Percentiles rank a stretch among this genome's conserved stretches.
Conservation (phyloP, 495 filamentous ascomycete genomes). For the Trichodelitschia bisporula region DNA sequence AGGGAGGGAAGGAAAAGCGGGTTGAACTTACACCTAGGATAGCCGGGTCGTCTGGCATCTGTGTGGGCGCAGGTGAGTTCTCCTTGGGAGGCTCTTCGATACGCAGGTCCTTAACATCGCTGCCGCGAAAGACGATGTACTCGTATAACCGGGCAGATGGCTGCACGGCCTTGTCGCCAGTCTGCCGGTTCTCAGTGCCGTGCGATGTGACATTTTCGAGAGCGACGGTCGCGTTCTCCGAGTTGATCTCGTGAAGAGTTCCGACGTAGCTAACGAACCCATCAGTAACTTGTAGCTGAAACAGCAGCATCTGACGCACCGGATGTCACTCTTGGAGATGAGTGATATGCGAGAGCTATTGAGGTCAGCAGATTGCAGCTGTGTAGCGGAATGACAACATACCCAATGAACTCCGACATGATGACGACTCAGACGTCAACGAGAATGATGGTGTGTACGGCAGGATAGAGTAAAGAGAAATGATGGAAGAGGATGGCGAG, state of each 20-base stretch:
- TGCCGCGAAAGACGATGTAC: conserved; percentile 97
- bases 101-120: conserved; percentile 92
- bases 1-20: conserved; percentile 3
- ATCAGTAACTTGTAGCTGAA: too few relatives aligned
- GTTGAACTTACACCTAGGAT: conserved; percentile 73
- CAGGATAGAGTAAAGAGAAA: conserved; percentile 1
- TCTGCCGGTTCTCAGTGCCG: conserved; percentile 75
- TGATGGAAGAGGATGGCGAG: background rate
- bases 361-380: background rate
- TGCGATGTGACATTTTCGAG: conserved; percentile 83
- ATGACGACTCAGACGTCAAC: conserved; percentile 6
- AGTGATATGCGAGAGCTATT: conserved; percentile 54
- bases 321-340: conserved; percentile 93
- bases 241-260: conserved; percentile 91
- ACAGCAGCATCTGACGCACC: conserved; percentile 31
- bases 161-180: conserved; percentile 55
- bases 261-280: conserved; percentile 95
- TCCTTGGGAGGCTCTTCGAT: conserved; percentile 68
- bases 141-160: conserved; percentile 75
- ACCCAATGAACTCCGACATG: conserved; percentile 44
- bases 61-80: conserved; percentile 34
- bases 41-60: conserved; percentile 82
- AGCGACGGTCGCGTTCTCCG: conserved; percentile 83
- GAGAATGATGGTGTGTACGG: conserved; percentile 1
- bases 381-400: conserved; percentile 6